Base-by-base conservation (phyloP, 306 rosid species). In the Calophaca sinica region DNA sequence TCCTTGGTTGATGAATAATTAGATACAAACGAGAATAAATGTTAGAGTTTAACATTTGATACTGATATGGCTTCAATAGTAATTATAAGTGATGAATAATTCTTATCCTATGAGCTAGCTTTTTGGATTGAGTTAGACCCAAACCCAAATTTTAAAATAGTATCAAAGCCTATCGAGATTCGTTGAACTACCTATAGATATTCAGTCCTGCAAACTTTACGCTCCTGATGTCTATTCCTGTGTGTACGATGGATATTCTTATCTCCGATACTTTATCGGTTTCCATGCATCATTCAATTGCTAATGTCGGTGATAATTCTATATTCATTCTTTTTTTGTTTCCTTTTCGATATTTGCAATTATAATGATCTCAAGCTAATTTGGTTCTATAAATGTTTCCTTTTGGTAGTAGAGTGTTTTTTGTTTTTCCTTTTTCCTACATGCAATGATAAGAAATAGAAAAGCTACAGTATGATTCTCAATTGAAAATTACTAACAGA, bases 171-270 rank as follows among this genome's bases (percentile, higher is more conserved):
- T n/a, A n/a, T n/a, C n/a, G n/a, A n/a, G n/a, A n/a, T n/a, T n/a
- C n/a, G n/a, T n/a, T n/a, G n/a, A n/a, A n/a, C n/a, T n/a, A n/a
- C n/a, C n/a, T n/a, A n/a, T n/a, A n/a, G n/a, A n/a, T n/a, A n/a
- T n/a, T n/a, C n/a, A n/a, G n/a, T n/a, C n/a, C n/a, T n/a, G n/a
- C n/a, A n/a, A n/a, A n/a, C n/a, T n/a, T n/a, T n/a, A n/a, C n/a
- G n/a, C n/a, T n/a, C n/a, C n/a, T n/a, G n/a, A n/a, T n/a, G n/a
- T n/a, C n/a, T n/a, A n/a, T n/a, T n/a, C n/a, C n/a, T n/a, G n/a
- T n/a, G n/a, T n/a, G n/a, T n/a, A n/a, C n/a, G n/a, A n/a, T n/a
- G 87, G 77, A 84, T 80, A 67, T 76, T 77, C 84, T 67, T 29
- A 60, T 29, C 7, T 7, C 26, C 39, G n/a, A n/a, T n/a, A n/a